Evolutionary conservation across 768 basidiomycete genomes (phyloP).

Genomic region (Leccinum uliginosum): DNA sequence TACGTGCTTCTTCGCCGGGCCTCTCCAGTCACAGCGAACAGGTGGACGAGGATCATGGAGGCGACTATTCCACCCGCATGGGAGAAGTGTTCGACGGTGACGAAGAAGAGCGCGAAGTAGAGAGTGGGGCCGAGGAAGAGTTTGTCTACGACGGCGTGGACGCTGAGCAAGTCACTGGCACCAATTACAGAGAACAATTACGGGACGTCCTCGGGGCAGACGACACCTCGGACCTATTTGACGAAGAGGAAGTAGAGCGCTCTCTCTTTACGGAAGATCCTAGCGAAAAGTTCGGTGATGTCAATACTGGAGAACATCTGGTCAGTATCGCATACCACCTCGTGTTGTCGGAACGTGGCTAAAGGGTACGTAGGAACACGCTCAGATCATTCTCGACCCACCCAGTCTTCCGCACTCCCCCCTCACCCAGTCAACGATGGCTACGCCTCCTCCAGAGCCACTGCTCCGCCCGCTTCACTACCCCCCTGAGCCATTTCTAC

Average conservation of each 20-base stretch:
- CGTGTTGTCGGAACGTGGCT: conserved; percentile 20
- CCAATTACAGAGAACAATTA: conserved; percentile 63
- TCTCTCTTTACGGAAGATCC: conserved; percentile 40
- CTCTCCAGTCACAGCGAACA: conserved; percentile 21
- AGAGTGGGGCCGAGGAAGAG: conserved; percentile 50
- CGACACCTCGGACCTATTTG: conserved; percentile 46
- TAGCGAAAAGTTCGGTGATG: conserved; percentile 28
- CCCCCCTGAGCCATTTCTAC: conserved; percentile 53
- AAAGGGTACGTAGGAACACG: conserved; percentile 29
- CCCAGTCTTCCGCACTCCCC: conserved; percentile 40
- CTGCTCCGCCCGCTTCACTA: background rate
- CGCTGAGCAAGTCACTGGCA: conserved; percentile 38
- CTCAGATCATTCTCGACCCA: conserved; percentile 34
- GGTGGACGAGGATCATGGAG: conserved; percentile 18
- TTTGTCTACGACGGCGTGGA: conserved; percentile 77
- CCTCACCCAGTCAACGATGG: conserved; percentile 29
- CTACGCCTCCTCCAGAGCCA: conserved; percentile 34
- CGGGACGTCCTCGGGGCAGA: conserved; percentile 70
- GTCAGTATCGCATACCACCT: conserved; percentile 30
- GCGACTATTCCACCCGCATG: conserved; percentile 25
- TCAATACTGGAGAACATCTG: conserved; percentile 16
- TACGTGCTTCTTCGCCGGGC: conserved; percentile 8
- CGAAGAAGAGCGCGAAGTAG: conserved; percentile 38
- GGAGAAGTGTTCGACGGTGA: conserved; percentile 35
- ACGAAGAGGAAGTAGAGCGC: conserved; percentile 42